Base-by-base conservation (phyloP, 768 basidiomycete genomes). In the Rhodotorula babjevae region DNA sequence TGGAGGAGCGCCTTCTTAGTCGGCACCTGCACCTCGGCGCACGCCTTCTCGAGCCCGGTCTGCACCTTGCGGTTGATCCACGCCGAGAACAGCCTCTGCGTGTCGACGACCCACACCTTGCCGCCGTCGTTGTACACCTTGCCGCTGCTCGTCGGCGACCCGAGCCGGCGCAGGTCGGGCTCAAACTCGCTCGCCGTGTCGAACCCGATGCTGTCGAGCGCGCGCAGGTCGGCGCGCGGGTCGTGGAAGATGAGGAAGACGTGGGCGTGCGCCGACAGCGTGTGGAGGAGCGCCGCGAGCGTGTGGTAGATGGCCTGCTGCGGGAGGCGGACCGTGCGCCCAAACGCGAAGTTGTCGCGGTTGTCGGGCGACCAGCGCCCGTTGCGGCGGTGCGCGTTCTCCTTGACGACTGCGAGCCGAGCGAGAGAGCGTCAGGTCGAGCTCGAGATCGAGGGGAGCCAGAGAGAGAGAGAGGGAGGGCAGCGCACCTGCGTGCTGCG, bases 191-290 rank as follows among this genome's bases (percentile, higher is more conserved):
- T 31, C 23, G 19, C 0, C 9, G 58, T 2, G 61, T 67, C 66
- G 52, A 75, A 68, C 9, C 74, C 74, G 56, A 75, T 63, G 12
- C 42, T 47, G 16, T 31, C 8, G 27, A 75, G 67, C 0, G 67
- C 49, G 16, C 49, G 12, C 18, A 75, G 44, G 63, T 75, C 74
- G 27, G 29, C 56, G 40, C 67, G 60, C n/a, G 74, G 67, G 57
- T 71, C 74, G 69, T 75, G 74, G 67, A 75, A 75, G 67, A 75
- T 53, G 63, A 75, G 63, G 58, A 63, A 75, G 40, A 71, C 42
- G n/a, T 67, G 69, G 14, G 66, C 49, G 15, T 47, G 19, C 25
- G 74, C 18, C 46, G 69, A 71, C 33, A 71, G 63, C 25, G 69
- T 65, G 15, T 57, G 40, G 62, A 75, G 44, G 58, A 71, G 66